Percentiles rank a stretch among this genome's conserved stretches.
Evolutionary conservation across 2,329 filamentous ascomycete genomes (phyloP).

Genomic region (Penicillium sp.): DNA sequence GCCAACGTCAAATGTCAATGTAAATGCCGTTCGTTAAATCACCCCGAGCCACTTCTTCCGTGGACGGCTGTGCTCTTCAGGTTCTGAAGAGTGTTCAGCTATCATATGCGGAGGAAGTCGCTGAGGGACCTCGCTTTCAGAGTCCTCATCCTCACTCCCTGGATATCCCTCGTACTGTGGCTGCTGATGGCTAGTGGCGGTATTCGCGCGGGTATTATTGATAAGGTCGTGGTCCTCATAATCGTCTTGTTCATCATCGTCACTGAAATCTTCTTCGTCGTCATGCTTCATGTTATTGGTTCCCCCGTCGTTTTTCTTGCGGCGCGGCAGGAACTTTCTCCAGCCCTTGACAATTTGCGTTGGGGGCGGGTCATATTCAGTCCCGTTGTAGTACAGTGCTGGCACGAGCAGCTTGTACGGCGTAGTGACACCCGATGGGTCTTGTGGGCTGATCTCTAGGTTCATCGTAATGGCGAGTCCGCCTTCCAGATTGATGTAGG

Average conservation of each 20-base stretch:
- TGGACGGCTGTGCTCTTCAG: conserved; percentile 17
- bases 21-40: conserved; percentile 20
- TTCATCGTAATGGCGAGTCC: conserved; percentile 86
- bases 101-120: conserved; percentile 12
- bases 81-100: conserved; percentile 1
- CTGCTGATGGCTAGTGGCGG: conserved; percentile 15
- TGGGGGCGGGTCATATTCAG: conserved; percentile 39
- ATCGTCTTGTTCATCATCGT: conserved; percentile 25
- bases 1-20: conserved; percentile 4
- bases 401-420: conserved; percentile 87
- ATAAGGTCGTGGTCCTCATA: conserved; percentile 25
- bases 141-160: conserved; percentile 21
- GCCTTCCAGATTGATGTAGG: conserved; percentile 70
- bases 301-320: conserved; percentile 23
- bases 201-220: conserved; percentile 27
- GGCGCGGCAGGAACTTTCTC: conserved; percentile 40
- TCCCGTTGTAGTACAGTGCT: conserved; percentile 58
- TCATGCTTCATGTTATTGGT: conserved; percentile 3
- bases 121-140: conserved; percentile 18
- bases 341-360: conserved; percentile 39
- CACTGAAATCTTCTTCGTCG: conserved; percentile 14
- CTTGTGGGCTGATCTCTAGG: conserved; percentile 79
- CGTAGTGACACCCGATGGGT: conserved; percentile 82
- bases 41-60: conserved; percentile 37
- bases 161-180: conserved; percentile 23